phyloP scores from a whole-genome alignment of 208 protist genomes.

The Acanthamoeba triangularis region DNA sequence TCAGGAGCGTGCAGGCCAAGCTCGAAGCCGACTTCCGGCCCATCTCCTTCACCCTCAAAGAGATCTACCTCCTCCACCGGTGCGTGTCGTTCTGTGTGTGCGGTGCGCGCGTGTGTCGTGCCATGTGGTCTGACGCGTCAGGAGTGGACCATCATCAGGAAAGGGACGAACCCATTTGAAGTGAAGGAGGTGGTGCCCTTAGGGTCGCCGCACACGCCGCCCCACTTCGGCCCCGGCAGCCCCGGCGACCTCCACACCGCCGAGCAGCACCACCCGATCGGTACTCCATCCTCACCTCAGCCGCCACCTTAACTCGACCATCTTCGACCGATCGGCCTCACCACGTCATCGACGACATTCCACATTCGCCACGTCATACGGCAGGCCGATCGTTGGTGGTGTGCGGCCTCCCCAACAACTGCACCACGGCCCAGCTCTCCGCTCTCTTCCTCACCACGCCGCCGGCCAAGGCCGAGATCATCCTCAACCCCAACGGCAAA shows the following conservation, averaged over 20 bases:
- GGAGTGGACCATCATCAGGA: neutral
- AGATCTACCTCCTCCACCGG: conserved; percentile 54
- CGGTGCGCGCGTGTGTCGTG: too few species aligned
- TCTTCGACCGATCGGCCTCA: neutral
- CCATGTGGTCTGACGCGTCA: neutral
- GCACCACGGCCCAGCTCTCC: neutral
- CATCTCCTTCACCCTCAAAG: conserved; percentile 51
- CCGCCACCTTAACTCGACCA: neutral
- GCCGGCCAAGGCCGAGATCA: conserved; percentile 56
- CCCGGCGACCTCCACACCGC: conserved; percentile 11
- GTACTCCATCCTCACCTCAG: neutral
- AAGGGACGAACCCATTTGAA: conserved; percentile 34
- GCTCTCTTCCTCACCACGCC: neutral
- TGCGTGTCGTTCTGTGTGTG: neutral
- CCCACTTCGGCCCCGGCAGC: conserved; percentile 55
- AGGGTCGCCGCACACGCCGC: neutral
- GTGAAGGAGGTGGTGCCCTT: conserved; percentile 52
- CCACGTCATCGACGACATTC: too few species aligned
- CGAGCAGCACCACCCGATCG: neutral
- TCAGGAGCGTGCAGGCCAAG: neutral
- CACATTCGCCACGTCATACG: too few species aligned
- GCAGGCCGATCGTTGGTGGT: conserved; percentile 46
- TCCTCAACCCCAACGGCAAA: conserved; percentile 71
- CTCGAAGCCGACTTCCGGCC: neutral
- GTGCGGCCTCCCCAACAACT: conserved; percentile 32